Evolutionary conservation across 225 moss, liverwort and hornwort species (phyloP).

Genomic region (Straminergon stramineum): DNA sequence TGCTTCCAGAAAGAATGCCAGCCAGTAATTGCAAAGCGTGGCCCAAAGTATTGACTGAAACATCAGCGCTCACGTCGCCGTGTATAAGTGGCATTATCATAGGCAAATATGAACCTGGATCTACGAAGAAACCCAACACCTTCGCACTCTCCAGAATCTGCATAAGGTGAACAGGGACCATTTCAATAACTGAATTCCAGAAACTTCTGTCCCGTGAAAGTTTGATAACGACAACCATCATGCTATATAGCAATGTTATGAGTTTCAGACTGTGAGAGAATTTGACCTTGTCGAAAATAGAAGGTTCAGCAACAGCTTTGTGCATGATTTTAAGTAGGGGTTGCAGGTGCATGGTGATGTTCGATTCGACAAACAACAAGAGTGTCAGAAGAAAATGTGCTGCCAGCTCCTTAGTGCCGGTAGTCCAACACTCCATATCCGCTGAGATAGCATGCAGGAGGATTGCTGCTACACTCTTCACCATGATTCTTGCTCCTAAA

Average conservation of each 20-base stretch:
- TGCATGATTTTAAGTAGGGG: conserved; percentile 54
- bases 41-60: conserved; percentile 54
- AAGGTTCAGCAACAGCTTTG: conserved; percentile 33
- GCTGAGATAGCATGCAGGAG: conserved; percentile 69
- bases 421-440: conserved; percentile 84
- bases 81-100: conserved; percentile 58
- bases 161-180: not conserved
- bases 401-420: conserved; percentile 68
- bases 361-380: conserved; percentile 69
- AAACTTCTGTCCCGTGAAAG: not conserved
- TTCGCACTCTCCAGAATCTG: conserved; percentile 77
- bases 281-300: conserved; percentile 37
- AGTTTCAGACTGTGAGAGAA: not conserved
- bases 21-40: conserved; percentile 73
- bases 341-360: conserved; percentile 91
- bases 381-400: conserved; percentile 68
- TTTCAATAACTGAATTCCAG: not conserved
- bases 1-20: conserved; percentile 59
- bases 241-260: not conserved
- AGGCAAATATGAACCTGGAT: conserved; percentile 62
- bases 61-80: conserved; percentile 67
- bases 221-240: not conserved
- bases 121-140: conserved; percentile 71
- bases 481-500: conserved; percentile 85
- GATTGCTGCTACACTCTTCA: conserved; percentile 58